Conservation (phyloP, 139 green algal species). For the Tetradesmus lagerheimii region DNA sequence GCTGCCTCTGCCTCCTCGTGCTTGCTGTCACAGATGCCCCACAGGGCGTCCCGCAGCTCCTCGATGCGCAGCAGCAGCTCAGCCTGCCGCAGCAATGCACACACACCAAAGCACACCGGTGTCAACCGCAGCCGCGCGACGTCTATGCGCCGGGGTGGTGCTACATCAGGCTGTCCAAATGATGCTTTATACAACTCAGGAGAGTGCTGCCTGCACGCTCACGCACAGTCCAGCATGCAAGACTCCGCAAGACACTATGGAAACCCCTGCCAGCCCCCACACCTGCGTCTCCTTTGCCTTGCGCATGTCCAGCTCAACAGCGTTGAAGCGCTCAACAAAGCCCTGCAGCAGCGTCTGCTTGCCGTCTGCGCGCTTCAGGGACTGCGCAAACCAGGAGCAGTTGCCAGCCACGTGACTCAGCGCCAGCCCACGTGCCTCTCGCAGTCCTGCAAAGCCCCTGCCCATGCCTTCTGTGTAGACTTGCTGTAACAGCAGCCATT, state of each 20-base stretch:
- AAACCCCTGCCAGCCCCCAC: not conserved
- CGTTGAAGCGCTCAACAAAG: constrained; percentile 75
- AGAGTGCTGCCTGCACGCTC: too few species aligned
- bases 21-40: constrained; percentile 79
- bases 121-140: too few species aligned
- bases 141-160: too few species aligned
- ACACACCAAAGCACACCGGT: not conserved
- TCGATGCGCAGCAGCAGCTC: constrained; percentile 82
- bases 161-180: too few species aligned
- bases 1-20: constrained; percentile 70
- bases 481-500: constrained; percentile 67
- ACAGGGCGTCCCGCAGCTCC: constrained; percentile 83
- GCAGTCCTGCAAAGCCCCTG: constrained; percentile 57
- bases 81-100: constrained; percentile 42
- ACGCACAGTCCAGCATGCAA: too few species aligned
- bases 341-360: constrained; percentile 55
- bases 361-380: constrained; percentile 59
- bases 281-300: constrained; percentile 52
- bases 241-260: too few species aligned
- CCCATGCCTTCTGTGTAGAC: constrained; percentile 68
- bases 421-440: constrained; percentile 54
- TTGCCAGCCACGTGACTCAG: constrained; percentile 53
- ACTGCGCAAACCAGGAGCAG: constrained; percentile 45
- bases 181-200: too few species aligned
- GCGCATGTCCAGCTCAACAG: constrained; percentile 72